Conservation (phyloP, 768 basidiomycete species). For the Dacryopinax spathularia region DNA sequence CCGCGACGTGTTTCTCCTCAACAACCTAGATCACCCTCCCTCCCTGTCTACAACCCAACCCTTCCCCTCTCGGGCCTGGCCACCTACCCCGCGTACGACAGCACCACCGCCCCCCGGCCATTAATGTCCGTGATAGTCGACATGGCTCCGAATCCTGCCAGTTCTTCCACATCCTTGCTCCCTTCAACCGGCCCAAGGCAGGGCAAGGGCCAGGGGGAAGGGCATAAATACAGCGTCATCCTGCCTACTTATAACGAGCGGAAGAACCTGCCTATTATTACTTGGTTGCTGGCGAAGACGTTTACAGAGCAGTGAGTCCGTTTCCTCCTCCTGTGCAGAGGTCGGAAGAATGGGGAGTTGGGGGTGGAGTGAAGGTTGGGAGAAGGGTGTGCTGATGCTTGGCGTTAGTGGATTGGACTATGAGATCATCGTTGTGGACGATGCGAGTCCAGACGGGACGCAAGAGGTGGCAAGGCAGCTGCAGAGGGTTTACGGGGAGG, state of each 20-base stretch:
- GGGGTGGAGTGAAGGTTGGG: background rate
- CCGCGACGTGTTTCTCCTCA: background rate
- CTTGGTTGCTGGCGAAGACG: slow-evolving; percentile 68
- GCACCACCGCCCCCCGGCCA: background rate
- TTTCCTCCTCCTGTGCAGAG: background rate
- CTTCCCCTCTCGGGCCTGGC: background rate
- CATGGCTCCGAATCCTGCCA: slow-evolving; percentile 6
- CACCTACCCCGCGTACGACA: background rate
- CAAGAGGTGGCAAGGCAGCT: slow-evolving; percentile 76
- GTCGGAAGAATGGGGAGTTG: background rate
- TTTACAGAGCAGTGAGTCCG: slow-evolving; percentile 57
- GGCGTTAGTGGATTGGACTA: slow-evolving; percentile 50
- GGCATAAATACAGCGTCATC: slow-evolving; percentile 72
- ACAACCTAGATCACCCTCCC: background rate
- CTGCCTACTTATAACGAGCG: slow-evolving; percentile 90
- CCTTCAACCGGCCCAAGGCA: background rate
- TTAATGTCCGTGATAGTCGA: slow-evolving; percentile 8
- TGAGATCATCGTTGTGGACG: slow-evolving; percentile 86
- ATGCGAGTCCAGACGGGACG: slow-evolving; percentile 84
- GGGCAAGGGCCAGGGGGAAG: too few species aligned
- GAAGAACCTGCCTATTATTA: slow-evolving; percentile 75
- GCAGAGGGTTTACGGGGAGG: slow-evolving; percentile 64
- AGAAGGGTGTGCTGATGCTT: slow-evolving; percentile 6
- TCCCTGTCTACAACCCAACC: background rate
- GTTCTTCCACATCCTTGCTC: background rate